A percentile compares a stretch with the other conserved stretches of the same genome.
phyloP scores from a whole-genome alignment of 2,329 filamentous ascomycete species.

The Colletotrichum higginsianum region DNA sequence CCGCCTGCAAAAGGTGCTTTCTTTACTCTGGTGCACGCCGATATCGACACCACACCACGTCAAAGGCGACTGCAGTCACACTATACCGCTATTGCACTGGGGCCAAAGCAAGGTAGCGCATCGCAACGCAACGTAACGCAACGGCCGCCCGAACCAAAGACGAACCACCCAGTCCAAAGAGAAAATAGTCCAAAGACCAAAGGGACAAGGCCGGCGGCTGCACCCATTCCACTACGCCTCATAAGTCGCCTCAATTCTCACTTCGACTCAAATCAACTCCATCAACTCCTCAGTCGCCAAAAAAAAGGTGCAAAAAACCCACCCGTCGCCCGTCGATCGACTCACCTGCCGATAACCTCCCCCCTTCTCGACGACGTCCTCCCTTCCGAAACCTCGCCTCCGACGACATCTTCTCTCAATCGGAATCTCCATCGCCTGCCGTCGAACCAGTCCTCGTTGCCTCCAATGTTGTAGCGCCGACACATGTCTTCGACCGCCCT shows the following conservation, averaged over 20 bases:
- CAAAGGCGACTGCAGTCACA: conserved; percentile 13
- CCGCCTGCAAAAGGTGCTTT: too few species aligned
- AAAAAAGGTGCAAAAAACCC: too few species aligned
- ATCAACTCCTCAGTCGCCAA: not conserved
- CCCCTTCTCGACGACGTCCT: conserved; percentile 1
- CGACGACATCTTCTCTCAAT: conserved; percentile 2
- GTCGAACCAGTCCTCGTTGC: conserved; percentile 8
- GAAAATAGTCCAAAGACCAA: not conserved
- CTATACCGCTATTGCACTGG: not conserved
- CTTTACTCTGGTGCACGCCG: conserved; percentile 1
- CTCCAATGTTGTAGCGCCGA: conserved; percentile 37
- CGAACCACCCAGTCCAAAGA: not conserved
- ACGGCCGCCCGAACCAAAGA: conserved; percentile 17
- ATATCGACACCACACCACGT: not conserved
- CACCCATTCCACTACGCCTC: conserved; percentile 18
- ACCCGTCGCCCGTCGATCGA: conserved; percentile 3
- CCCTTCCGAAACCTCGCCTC: not conserved
- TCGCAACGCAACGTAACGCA: conserved; percentile 2
- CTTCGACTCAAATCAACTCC: not conserved
- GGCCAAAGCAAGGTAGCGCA: conserved; percentile 4
- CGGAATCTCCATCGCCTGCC: conserved; percentile 13
- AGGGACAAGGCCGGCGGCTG: conserved; percentile 16
- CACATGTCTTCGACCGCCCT: conserved; percentile 43
- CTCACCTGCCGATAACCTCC: not conserved
- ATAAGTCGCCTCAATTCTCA: not conserved